Evolutionary conservation across 306 rosid species (phyloP).

Genomic region (Quercus agrifolia): DNA sequence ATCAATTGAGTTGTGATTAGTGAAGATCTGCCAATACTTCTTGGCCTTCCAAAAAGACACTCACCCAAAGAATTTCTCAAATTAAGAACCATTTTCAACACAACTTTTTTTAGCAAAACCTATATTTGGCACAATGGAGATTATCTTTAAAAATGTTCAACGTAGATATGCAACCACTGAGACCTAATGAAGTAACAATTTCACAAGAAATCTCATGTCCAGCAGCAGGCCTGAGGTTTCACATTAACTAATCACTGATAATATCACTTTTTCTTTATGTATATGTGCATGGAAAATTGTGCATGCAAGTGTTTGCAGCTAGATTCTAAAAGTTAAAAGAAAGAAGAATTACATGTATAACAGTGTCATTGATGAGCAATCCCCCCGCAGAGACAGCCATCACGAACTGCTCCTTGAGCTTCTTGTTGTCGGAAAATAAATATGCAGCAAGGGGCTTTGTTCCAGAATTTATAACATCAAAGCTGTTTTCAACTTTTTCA

Average conservation of each 20-base stretch:
- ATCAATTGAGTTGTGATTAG: background rate
- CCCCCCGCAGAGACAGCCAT: constrained; percentile 77
- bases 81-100: background rate
- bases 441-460: constrained; percentile 99
- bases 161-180: background rate
- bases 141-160: background rate
- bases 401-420: constrained; percentile 77
- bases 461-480: constrained; percentile 69
- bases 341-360: constrained; percentile 56
- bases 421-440: constrained; percentile 69
- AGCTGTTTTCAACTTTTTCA: constrained; percentile 76
- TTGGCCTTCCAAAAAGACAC: background rate
- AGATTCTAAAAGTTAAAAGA: constrained; percentile 9
- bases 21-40: background rate
- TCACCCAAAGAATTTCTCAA: background rate
- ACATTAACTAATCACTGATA: background rate
- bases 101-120: background rate
- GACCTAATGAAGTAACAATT: background rate
- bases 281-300: background rate
- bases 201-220: background rate
- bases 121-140: background rate
- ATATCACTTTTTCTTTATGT: background rate
- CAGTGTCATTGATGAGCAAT: constrained; percentile 79
- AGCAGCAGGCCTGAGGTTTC: background rate
- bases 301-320: background rate